Conservation (phyloP, 768 basidiomycete genomes). For the Saitozyma podzolica region DNA sequence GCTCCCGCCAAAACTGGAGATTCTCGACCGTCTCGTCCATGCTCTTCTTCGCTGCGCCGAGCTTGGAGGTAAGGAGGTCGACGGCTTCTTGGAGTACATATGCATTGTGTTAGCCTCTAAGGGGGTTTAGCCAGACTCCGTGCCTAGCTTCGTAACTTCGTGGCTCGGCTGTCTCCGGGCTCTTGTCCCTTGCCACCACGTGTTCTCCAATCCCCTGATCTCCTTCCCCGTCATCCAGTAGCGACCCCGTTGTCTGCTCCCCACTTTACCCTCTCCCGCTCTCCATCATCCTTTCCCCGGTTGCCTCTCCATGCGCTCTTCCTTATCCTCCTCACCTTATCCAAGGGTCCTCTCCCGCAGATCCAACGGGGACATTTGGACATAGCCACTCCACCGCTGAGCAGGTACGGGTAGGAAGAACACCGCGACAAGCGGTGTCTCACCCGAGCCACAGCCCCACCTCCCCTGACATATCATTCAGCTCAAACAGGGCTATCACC, state of each 20-base stretch:
- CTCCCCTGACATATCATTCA: constrained; percentile 88
- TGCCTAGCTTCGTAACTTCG: too few relatives aligned
- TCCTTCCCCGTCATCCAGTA: too few relatives aligned
- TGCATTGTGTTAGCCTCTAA: constrained; percentile 94
- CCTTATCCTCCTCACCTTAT: too few relatives aligned
- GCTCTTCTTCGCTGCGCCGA: constrained; percentile 66
- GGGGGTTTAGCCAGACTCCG: too few relatives aligned
- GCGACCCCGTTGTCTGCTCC: too few relatives aligned
- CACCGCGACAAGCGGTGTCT: constrained; percentile 55
- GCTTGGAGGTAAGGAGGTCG: constrained; percentile 70
- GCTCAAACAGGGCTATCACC: constrained; percentile 82
- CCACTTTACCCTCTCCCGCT: background rate
- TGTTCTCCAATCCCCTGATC: too few relatives aligned
- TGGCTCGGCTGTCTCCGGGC: too few relatives aligned
- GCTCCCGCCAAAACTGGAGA: constrained; percentile 87
- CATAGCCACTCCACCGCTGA: background rate
- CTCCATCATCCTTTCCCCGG: background rate
- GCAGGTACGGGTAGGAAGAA: background rate
- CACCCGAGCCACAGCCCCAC: constrained; percentile 94
- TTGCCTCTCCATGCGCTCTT: too few relatives aligned
- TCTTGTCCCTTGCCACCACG: too few relatives aligned
- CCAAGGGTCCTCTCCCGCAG: too few relatives aligned
- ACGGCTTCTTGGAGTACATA: constrained; percentile 82
- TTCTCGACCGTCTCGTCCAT: constrained; percentile 76
- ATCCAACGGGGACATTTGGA: too few relatives aligned